Conservation (phyloP, 1,284 basidiomycete genomes). For the Salmacisia buchloeana region DNA sequence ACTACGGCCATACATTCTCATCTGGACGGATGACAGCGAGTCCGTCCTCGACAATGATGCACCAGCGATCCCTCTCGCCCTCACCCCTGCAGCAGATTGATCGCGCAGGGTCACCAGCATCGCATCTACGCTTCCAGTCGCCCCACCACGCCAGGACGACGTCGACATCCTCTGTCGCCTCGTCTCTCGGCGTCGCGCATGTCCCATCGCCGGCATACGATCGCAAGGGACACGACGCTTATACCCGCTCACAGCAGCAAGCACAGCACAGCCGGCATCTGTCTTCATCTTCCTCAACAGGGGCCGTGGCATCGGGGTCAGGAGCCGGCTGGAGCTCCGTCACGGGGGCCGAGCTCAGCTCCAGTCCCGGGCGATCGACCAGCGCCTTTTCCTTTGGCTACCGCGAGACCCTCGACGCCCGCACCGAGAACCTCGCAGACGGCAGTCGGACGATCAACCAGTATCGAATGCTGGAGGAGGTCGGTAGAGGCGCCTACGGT, state of each 20-base stretch:
- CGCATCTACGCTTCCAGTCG: not conserved
- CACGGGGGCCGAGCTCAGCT: not conserved
- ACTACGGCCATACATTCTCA: no score
- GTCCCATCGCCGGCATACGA: constrained; percentile 3
- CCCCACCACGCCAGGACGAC: not conserved
- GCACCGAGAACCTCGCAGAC: constrained; percentile 37
- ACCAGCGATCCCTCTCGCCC: no score
- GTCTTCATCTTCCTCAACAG: not conserved
- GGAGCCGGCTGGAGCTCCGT: not conserved
- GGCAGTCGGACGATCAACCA: constrained; percentile 47
- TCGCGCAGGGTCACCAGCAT: no score
- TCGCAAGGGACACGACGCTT: not conserved
- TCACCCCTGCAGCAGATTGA: no score
- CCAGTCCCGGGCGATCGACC: not conserved
- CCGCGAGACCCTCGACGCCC: constrained; percentile 46
- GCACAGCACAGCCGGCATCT: not conserved
- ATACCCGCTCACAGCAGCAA: constrained; percentile 1
- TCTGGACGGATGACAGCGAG: no score
- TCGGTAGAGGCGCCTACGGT: constrained; percentile 44
- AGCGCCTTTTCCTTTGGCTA: constrained; percentile 6
- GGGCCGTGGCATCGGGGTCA: not conserved
- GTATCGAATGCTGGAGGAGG: constrained; percentile 40
- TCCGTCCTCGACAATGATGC: no score
- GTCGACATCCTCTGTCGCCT: not conserved
- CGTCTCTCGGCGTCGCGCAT: not conserved